phyloP scores from a whole-genome alignment of 2,329 filamentous ascomycete genomes.

The Colletotrichum lindemuthianum region DNA sequence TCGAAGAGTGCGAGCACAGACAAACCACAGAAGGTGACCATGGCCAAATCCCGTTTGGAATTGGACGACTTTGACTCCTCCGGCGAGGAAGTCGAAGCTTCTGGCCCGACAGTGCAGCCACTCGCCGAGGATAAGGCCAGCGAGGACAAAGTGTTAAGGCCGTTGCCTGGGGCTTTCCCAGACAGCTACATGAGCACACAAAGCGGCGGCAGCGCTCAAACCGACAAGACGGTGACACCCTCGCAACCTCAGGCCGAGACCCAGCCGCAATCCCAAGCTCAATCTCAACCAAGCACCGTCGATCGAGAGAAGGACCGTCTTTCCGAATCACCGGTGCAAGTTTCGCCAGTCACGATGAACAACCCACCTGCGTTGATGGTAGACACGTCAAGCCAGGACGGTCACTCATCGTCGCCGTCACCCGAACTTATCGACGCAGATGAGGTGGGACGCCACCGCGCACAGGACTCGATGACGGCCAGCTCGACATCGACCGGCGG shows the following conservation, averaged over 20 bases:
- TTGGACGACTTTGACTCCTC: conserved; percentile 77
- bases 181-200: conserved; percentile 50
- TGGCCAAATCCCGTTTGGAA: conserved; percentile 70
- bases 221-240: conserved; percentile 45
- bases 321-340: conserved; percentile 75
- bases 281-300: conserved; percentile 9
- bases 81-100: conserved; percentile 49
- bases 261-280: background rate
- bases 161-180: conserved; percentile 53
- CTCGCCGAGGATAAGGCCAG: conserved; percentile 36
- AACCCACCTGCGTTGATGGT: conserved; percentile 74
- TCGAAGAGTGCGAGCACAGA: conserved; percentile 54
- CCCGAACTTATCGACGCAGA: conserved; percentile 66
- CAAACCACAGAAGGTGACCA: conserved; percentile 63
- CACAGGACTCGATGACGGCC: conserved; percentile 61
- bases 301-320: conserved; percentile 53
- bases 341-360: conserved; percentile 64
- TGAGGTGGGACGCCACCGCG: conserved; percentile 48
- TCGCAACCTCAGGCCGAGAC: conserved; percentile 24
- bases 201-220: conserved; percentile 44
- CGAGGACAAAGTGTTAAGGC: conserved; percentile 41
- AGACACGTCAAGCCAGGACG: conserved; percentile 78
- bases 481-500: conserved; percentile 55
- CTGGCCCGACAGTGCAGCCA: conserved; percentile 44
- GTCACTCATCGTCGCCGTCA: conserved; percentile 72